Evolutionary conservation across 768 basidiomycete genomes (phyloP).

Genomic region (Psilocybe subaeruginosa): DNA sequence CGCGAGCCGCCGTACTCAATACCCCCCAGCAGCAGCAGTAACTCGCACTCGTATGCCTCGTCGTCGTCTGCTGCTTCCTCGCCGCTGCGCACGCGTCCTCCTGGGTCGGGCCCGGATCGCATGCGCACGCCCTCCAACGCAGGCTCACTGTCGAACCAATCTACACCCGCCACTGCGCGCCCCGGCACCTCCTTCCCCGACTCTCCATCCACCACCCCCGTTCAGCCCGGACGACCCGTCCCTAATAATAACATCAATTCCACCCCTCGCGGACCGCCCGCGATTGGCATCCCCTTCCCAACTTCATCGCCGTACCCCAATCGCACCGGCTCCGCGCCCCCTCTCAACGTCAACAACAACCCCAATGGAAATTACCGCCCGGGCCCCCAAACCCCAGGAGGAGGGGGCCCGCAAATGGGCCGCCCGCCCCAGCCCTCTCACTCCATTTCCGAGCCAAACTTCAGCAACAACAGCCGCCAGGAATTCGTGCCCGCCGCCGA

Average conservation of each 20-base stretch:
- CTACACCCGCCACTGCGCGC: constrained; percentile 27
- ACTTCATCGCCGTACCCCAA: not conserved
- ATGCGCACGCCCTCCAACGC: constrained; percentile 16
- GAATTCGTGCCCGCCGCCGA: constrained; percentile 30
- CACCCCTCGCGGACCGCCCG: not conserved
- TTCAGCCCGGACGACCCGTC: constrained; percentile 5
- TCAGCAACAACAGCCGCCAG: not conserved
- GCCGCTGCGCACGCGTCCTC: constrained; percentile 27
- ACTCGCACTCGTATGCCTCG: constrained; percentile 4
- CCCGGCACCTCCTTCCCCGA: constrained; percentile 18
- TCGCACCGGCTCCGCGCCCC: not conserved
- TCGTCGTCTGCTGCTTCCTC: constrained; percentile 10
- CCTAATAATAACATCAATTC: not conserved
- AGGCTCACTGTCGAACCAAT: constrained; percentile 16
- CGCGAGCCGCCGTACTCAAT: constrained; percentile 15
- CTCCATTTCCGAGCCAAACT: not conserved
- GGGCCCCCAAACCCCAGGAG: not conserved
- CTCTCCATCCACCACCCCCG: constrained; percentile 11
- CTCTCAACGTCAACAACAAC: not conserved
- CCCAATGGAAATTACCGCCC: not conserved
- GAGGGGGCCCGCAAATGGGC: not conserved
- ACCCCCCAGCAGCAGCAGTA: constrained; percentile 1
- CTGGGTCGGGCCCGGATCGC: not conserved
- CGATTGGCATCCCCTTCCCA: not conserved
- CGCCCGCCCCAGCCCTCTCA: not conserved